These are phyloP conservation scores for Chalciporus piperatoides DNA, from an alignment of 1,284 basidiomycete genomes.

Conservation along the genomic window DNA sequence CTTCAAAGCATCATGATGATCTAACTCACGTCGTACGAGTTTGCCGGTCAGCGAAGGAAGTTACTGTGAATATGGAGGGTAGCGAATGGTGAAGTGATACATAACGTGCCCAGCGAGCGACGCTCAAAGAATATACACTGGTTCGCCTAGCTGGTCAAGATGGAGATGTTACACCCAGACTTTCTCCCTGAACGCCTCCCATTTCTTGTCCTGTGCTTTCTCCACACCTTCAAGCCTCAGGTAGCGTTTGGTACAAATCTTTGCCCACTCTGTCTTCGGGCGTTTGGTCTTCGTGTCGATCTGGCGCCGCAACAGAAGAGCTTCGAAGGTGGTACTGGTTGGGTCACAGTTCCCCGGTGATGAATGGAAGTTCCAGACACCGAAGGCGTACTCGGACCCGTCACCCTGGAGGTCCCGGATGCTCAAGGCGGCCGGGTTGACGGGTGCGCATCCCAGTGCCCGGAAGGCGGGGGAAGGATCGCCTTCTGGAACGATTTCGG, in stretches of 20 bases:
- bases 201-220: background rate
- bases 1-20: too few relatives aligned
- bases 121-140: too few relatives aligned
- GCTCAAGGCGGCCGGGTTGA: background rate
- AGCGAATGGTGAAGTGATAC: too few relatives aligned
- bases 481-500: background rate
- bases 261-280: background rate
- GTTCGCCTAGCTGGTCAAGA: too few relatives aligned
- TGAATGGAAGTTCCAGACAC: slow-evolving; percentile 1
- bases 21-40: too few relatives aligned
- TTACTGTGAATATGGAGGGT: too few relatives aligned
- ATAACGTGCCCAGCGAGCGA: too few relatives aligned
- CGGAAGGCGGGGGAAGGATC: background rate
- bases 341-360: background rate
- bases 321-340: background rate
- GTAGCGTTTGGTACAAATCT: background rate
- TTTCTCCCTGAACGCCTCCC: background rate
- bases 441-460: background rate
- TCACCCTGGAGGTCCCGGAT: background rate
- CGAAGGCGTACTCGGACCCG: background rate
- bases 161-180: background rate
- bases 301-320: background rate
- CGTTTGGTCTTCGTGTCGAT: slow-evolving; percentile 3
- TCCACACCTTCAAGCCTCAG: background rate
- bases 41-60: too few relatives aligned